Evolutionary conservation across 805 yeast genomes (phyloP).

Genomic region (Myxozyma sirexii): DNA sequence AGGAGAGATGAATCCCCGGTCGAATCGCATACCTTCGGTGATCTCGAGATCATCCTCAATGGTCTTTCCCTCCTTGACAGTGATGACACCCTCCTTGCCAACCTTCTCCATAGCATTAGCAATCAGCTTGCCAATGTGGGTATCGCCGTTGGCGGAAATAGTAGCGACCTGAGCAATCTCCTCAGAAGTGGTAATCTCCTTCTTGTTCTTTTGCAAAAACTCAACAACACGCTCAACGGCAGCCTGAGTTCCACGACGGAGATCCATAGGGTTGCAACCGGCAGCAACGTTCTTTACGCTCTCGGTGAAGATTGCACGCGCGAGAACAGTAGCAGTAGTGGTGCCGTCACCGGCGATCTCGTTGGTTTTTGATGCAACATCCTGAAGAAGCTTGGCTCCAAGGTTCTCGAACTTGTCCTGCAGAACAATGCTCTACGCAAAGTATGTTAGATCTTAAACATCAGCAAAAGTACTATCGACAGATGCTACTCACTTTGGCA

Average conservation of each 20-base stretch:
- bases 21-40: constrained; percentile 98
- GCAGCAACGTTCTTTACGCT: constrained; percentile 97
- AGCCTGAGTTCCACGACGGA: constrained; percentile 95
- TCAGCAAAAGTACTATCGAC: no score
- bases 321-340: constrained; percentile 94
- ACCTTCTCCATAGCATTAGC: constrained; percentile 98
- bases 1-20: constrained; percentile 95
- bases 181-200: constrained; percentile 88
- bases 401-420: constrained; percentile 92
- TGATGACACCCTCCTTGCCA: constrained; percentile 98
- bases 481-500: constrained; percentile 54
- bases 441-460: no score
- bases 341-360: constrained; percentile 99
- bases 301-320: constrained; percentile 93
- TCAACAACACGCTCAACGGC: constrained; percentile 93
- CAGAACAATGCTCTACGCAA: constrained; percentile 52
- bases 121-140: constrained; percentile 84
- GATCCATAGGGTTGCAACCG: constrained; percentile 98
- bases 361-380: constrained; percentile 95
- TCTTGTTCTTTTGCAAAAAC: constrained; percentile 80
- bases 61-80: constrained; percentile 96
- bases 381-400: constrained; percentile 89
- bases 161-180: constrained; percentile 99
- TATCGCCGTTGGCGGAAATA: constrained; percentile 94
- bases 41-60: constrained; percentile 95